A percentile compares a stretch with the other conserved stretches of the same genome.
These are phyloP conservation scores for Candida mesenterica DNA, from an alignment of 1,139 yeast species.

Conservation along the genomic window DNA sequence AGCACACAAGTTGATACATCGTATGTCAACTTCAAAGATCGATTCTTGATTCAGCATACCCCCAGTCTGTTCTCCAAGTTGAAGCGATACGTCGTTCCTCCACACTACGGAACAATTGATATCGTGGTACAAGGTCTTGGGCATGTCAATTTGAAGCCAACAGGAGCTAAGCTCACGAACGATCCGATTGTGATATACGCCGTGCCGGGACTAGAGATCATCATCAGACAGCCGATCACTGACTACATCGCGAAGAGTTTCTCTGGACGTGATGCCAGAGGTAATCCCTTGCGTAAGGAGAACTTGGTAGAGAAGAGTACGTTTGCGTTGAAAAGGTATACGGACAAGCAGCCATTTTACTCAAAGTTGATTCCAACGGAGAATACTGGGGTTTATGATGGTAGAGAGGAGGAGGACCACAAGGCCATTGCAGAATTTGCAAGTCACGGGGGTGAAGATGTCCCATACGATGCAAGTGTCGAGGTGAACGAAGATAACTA, in stretches of 20 bases:
- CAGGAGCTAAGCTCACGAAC: constrained; percentile 44
- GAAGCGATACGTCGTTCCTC: constrained; percentile 55
- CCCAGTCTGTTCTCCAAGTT: constrained; percentile 28
- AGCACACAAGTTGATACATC: constrained; percentile 13
- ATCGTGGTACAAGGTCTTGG: constrained; percentile 71
- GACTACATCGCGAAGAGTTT: constrained; percentile 33
- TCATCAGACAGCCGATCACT: constrained; percentile 38
- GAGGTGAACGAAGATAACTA: constrained; percentile 5
- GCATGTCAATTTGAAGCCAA: constrained; percentile 59
- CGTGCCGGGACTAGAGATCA: constrained; percentile 30
- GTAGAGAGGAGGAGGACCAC: constrained; percentile 7
- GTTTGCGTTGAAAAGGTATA: constrained; percentile 25
- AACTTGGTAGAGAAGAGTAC: constrained; percentile 28
- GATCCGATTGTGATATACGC: constrained; percentile 33
- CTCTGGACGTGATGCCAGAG: constrained; percentile 38
- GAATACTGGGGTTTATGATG: constrained; percentile 4
- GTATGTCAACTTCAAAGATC: constrained; percentile 23
- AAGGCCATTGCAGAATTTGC: constrained; percentile 9
- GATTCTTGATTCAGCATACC: constrained; percentile 30
- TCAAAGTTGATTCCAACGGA: constrained; percentile 23
- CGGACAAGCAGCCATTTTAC: constrained; percentile 24
- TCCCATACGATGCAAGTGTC: constrained; percentile 5
- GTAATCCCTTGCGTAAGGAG: constrained; percentile 34
- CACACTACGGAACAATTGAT: constrained; percentile 67
- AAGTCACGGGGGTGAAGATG: constrained; percentile 4